Conservation (phyloP, 805 yeast species). For the Kazachstania psychrophila region DNA sequence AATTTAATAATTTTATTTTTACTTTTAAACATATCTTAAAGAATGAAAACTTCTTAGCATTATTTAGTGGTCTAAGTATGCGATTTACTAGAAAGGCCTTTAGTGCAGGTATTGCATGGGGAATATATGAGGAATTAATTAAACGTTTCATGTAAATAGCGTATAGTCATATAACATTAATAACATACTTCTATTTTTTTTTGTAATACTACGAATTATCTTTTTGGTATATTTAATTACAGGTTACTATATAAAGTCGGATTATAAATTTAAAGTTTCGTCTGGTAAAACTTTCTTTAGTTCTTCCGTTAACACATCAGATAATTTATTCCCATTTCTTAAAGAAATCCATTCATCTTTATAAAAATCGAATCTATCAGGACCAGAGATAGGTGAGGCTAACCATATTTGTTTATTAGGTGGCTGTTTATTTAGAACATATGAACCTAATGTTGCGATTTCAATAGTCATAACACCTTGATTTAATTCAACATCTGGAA, state of each 20-base stretch:
- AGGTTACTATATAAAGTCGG: no score
- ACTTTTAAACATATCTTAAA: slow-evolving; percentile 34
- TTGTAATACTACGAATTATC: neutral
- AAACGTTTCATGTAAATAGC: slow-evolving; percentile 24
- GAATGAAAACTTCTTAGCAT: slow-evolving; percentile 41
- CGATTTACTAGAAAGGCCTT: slow-evolving; percentile 77
- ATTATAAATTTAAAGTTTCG: no score
- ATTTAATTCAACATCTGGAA: slow-evolving; percentile 51
- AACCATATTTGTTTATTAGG: slow-evolving; percentile 97
- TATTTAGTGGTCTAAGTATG: slow-evolving; percentile 78
- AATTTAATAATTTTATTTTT: slow-evolving; percentile 35
- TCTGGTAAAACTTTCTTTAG: slow-evolving; percentile 22
- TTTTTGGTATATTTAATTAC: no score
- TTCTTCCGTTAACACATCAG: slow-evolving; percentile 45
- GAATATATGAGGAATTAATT: slow-evolving; percentile 85
- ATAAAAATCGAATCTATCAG: slow-evolving; percentile 71
- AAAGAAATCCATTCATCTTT: slow-evolving; percentile 70
- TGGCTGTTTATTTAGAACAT: slow-evolving; percentile 93
- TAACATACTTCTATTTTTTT: neutral
- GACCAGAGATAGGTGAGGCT: slow-evolving; percentile 88
- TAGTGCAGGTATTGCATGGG: slow-evolving; percentile 96
- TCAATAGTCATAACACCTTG: slow-evolving; percentile 81
- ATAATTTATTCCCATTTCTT: slow-evolving; percentile 47
- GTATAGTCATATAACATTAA: no score
- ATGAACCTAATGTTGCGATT: slow-evolving; percentile 66